Percentiles rank a stretch among this genome's conserved stretches.
These are phyloP conservation scores for Microcyclosporella mali DNA, from an alignment of 2,329 filamentous ascomycete genomes.

Conservation along the genomic window DNA sequence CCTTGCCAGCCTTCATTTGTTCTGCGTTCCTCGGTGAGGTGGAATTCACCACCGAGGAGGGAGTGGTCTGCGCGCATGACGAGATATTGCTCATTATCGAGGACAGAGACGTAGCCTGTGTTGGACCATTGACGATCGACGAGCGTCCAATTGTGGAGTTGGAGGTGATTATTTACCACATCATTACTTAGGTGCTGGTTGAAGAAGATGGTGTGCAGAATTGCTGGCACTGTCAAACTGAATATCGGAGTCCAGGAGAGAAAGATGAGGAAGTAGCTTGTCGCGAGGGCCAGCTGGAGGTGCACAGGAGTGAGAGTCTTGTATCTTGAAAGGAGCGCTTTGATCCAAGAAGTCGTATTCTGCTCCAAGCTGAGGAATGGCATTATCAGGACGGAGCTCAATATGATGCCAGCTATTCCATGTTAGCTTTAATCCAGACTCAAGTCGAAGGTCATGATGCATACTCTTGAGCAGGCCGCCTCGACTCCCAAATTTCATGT, in stretches of 20 bases:
- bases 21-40: constrained; percentile 44
- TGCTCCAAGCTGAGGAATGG: background rate
- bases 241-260: constrained; percentile 58
- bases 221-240: constrained; percentile 61
- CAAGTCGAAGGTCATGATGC: no score
- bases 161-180: constrained; percentile 57
- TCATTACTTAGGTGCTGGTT: constrained; percentile 66
- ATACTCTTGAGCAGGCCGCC: no score
- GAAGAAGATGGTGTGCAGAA: constrained; percentile 63
- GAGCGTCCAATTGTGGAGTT: constrained; percentile 62
- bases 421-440: no score
- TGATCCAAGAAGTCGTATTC: background rate
- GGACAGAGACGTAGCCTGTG: constrained; percentile 86
- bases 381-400: background rate
- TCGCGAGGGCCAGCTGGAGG: constrained; percentile 62
- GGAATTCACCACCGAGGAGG: constrained; percentile 87
- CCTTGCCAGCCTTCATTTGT: constrained; percentile 44
- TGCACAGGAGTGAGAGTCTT: constrained; percentile 59
- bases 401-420: no score
- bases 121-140: constrained; percentile 77
- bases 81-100: constrained; percentile 70
- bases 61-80: constrained; percentile 92
- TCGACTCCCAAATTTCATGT: no score
- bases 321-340: background rate
- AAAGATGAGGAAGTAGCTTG: constrained; percentile 53